Conservation (phyloP, 768 basidiomycete species). For the Naganishia kalamii region DNA sequence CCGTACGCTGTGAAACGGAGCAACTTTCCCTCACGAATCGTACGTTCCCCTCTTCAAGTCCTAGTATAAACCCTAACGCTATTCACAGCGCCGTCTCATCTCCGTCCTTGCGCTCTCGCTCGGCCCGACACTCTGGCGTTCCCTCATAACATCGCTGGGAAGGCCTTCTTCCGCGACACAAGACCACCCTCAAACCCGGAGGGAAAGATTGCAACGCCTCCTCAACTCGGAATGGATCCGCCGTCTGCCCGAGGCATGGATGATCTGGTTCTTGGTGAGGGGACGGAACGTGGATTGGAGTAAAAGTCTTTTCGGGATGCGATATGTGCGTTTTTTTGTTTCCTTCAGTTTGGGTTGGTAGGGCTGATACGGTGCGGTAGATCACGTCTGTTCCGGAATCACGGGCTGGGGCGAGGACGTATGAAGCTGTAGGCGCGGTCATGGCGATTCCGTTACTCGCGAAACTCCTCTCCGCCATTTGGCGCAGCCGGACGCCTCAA, state of each 20-base stretch:
- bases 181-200: background rate
- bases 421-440: constrained; percentile 2
- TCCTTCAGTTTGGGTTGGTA: constrained; percentile 27
- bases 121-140: constrained; percentile 28
- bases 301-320: constrained; percentile 37
- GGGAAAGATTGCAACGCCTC: constrained; percentile 17
- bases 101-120: constrained; percentile 34
- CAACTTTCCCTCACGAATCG: constrained; percentile 23
- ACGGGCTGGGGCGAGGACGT: constrained; percentile 4
- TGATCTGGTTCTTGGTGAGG: constrained; percentile 39
- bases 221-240: constrained; percentile 32
- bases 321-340: constrained; percentile 44
- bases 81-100: constrained; percentile 33
- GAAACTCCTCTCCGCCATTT: background rate
- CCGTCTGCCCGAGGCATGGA: constrained; percentile 37
- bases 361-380: background rate
- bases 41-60: background rate
- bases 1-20: constrained; percentile 28
- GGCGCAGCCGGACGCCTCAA: background rate
- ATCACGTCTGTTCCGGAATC: constrained; percentile 4
- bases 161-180: background rate
- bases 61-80: background rate
- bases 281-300: constrained; percentile 43
- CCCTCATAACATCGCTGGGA: constrained; percentile 22
- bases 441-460: background rate